Evolutionary conservation across 345 rosid genomes (phyloP), one percentile per base, ranked within the genome.

Genomic region (Excoecaria agallocha): DNA sequence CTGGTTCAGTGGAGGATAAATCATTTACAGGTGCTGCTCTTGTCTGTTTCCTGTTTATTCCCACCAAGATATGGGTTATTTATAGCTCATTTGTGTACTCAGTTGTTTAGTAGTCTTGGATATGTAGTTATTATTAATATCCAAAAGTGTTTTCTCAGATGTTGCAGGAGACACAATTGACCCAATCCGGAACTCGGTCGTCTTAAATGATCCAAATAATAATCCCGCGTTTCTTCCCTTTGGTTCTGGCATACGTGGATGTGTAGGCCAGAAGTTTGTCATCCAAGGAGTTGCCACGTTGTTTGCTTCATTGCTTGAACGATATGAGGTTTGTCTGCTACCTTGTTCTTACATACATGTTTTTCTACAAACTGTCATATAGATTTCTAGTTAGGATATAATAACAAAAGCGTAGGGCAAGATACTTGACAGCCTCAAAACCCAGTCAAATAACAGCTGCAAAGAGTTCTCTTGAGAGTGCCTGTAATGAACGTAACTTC

Each of bases 191-290:
- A 50, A 37, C 24, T 75, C 84, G 8, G 70, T 62, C 62, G 70
- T 78, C 67, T 78, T 87, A 78, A 82, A 83, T 7, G 77, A 86
- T 70, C 92, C 89, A 60, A 81, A 81, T 76, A 75, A 78, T 38
- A 80, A 81, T 80, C 71, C 83, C 58, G 83, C 89, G 22, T 89
- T 80, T 79, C 88, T 89, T 78, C 84, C 88, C 60, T 89, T 89
- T 70, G 93, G 93, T 38, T 84, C 79, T 38, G 93, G 93, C 35
- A 71, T 69, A 22, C 89, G 89, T 68, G 80, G 88, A n/a, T 89
- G 93, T 68, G 71, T 85, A 38, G 87, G 84, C n/a, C 88, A 84
- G 82, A 85, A 85, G 71, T 84, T 87, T 82, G 80, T 83, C 48
- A 77, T 82, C 72, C 88, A 70, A 68, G 89, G 82, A 82, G 80